These are phyloP conservation scores for Candida berthetii DNA, from an alignment of 805 yeast genomes.

Conservation along the genomic window DNA sequence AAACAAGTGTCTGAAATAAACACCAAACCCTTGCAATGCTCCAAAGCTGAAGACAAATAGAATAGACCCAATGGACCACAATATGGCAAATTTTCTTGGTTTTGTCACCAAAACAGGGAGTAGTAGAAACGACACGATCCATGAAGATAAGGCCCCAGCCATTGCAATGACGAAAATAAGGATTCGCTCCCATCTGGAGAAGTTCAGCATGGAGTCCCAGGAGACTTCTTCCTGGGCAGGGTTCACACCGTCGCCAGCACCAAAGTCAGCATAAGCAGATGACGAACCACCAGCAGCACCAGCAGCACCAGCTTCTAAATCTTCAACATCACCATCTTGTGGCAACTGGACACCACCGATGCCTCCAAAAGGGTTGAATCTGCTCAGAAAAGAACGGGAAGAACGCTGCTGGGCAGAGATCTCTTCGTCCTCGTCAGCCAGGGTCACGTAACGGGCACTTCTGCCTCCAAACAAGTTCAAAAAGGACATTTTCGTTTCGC, in stretches of 20 bases:
- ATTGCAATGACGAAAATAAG: constrained; percentile 12
- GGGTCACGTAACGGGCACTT: not conserved
- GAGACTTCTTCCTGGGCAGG: not conserved
- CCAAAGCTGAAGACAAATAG: constrained; percentile 88
- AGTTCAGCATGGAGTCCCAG: constrained; percentile 1
- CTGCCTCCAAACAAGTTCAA: not conserved
- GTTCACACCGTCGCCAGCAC: not conserved
- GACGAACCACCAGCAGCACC: too few species aligned
- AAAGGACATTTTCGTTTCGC: not conserved
- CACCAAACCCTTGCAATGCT: constrained; percentile 86
- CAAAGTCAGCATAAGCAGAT: not conserved
- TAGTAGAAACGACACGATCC: constrained; percentile 60
- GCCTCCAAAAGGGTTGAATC: not conserved
- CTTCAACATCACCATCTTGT: not conserved
- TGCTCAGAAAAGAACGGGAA: not conserved
- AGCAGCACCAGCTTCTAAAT: not conserved
- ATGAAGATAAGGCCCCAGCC: constrained; percentile 14
- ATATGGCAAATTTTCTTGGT: constrained; percentile 84
- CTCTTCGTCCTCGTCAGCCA: not conserved
- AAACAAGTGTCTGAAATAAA: constrained; percentile 66
- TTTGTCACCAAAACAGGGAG: constrained; percentile 86
- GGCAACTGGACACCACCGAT: not conserved
- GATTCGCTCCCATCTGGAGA: constrained; percentile 10
- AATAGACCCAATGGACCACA: constrained; percentile 90
- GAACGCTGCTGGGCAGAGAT: not conserved